Base-by-base conservation (phyloP, 2,329 filamentous ascomycete species). In the Biscogniauxia mediterranea region DNA sequence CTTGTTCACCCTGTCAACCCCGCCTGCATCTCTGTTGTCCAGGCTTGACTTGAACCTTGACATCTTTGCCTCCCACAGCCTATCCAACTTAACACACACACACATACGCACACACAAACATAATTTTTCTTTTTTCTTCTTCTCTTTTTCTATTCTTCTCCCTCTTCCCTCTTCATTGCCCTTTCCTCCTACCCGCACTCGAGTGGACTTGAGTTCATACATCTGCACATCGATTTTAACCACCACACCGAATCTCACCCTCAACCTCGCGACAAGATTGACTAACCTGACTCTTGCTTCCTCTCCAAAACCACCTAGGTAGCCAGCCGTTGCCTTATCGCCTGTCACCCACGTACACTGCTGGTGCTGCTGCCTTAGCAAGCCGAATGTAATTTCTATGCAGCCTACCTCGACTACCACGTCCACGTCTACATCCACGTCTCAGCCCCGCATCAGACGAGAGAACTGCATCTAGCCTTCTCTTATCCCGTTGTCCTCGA, bases 401-500 rank as follows among this genome's bases (percentile, higher is more conserved):
- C 55, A 23, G 26, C 53, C 32, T 15, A 52, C 55, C 26, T 38
- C 38, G 53, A 19, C 50, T 54, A 28, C 50, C 55, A 28, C 54
- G 5, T 63, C 50, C 58, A 50, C 25, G 26, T 55, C 50, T 55
- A 50, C 26, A 32, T 55, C 50, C 19, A 49, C 23, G 23, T 23
- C 23, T 23, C 23, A 59, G 56, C 65, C 55, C 58, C 60, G 55
- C 54, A 59, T 54, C 46, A 28, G n/a, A 52, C 56, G 55, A 21
- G 57, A 59, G 56, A 58, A 52, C 59, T 64, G 55, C 38, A 57
- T 64, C 54, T 57, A 61, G 56, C 63, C 64, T 59, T 57, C 57
- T 65, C 60, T 57, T 58, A 63, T 68, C 66, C 61, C 63, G 68
- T 71, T n/a, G n/a, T n/a, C n/a, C n/a, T n/a, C n/a, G n/a, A 63